These are phyloP conservation scores for Xylariaceae sp. DNA, from an alignment of 2,329 filamentous ascomycete species.

Conservation along the genomic window DNA sequence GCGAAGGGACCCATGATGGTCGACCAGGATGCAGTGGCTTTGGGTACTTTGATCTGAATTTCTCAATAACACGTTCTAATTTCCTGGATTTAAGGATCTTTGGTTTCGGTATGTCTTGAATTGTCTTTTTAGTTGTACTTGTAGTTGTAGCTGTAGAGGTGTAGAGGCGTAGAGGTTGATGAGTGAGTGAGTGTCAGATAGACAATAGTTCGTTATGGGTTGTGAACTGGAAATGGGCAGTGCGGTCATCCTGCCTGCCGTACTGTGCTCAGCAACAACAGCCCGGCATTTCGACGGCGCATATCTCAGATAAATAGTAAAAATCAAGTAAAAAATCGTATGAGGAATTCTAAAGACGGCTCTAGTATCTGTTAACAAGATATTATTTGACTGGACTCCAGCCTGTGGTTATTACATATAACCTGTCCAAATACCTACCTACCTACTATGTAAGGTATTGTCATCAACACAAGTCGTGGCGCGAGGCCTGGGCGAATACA, in stretches of 20 bases:
- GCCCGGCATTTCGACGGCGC: background rate
- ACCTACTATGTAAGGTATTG: too few relatives aligned
- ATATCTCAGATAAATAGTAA: background rate
- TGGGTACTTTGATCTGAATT: background rate
- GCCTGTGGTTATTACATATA: too few relatives aligned
- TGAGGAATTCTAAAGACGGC: background rate
- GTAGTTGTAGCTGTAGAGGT: background rate
- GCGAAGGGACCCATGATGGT: conserved; percentile 27
- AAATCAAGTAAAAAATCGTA: background rate
- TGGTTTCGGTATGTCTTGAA: background rate
- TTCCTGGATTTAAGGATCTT: background rate
- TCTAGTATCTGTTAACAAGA: background rate
- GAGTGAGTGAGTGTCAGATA: background rate
- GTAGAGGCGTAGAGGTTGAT: background rate
- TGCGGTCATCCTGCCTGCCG: background rate
- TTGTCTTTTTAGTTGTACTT: background rate
- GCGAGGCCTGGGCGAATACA: too few relatives aligned
- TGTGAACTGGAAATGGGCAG: conserved; percentile 3
- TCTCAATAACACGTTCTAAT: background rate
- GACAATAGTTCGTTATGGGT: background rate
- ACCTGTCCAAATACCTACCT: too few relatives aligned
- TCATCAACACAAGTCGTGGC: too few relatives aligned
- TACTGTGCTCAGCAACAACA: conserved; percentile 9
- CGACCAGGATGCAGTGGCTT: background rate
- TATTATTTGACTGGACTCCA: background rate